Base-by-base conservation (phyloP, 768 basidiomycete species). In the Amanita brunnescens region DNA sequence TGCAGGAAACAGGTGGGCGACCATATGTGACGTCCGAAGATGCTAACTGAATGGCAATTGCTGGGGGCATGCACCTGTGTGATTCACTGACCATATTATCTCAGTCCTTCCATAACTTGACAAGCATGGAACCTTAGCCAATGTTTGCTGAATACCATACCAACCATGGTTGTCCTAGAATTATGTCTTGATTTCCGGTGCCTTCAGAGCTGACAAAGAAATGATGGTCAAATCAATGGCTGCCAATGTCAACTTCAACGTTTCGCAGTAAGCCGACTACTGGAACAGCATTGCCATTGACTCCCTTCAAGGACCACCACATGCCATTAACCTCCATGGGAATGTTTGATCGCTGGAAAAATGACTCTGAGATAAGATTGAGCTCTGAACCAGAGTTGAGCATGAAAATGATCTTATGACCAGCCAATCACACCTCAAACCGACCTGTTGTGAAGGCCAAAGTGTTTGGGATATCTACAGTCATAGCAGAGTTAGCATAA, bases 131-230 rank as follows among this genome's bases (percentile, higher is more conserved):
- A 4, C 26, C 26, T 29, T 29, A 29, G 18, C 53, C 38, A n/a
- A 61, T 52, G 0, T 34, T 26, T 0, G 57, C 58, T 1, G 52
- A 38, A 30, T 52, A 63, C 62, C 60, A 61, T 12, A 58, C 53
- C 2, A 63, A 51, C 60, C 57, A 61, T 1, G 61, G 61, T 20
- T 62, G 61, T 1, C 58, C 58, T 5, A 62, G 39, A n/a, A 62
- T 59, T 1, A 57, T 39, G 3, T 57, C 57, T 21, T 57, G 57
- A 7, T 38, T 23, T 3, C 50, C 46, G 20, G 51, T 54, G 26
- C 44, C 47, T 7, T 57, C 50, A 16, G 51, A 35, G 4, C 46
- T 38, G 8, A 57, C 43, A 16, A 57, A 57, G n/a, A 57, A 49
- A 46, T 57, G 57, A 39, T 57, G 57, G 23, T 55, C 47, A 32